Evolutionary conservation across 179 eudicot species (phyloP).

Genomic region (Pouteria campechiana): DNA sequence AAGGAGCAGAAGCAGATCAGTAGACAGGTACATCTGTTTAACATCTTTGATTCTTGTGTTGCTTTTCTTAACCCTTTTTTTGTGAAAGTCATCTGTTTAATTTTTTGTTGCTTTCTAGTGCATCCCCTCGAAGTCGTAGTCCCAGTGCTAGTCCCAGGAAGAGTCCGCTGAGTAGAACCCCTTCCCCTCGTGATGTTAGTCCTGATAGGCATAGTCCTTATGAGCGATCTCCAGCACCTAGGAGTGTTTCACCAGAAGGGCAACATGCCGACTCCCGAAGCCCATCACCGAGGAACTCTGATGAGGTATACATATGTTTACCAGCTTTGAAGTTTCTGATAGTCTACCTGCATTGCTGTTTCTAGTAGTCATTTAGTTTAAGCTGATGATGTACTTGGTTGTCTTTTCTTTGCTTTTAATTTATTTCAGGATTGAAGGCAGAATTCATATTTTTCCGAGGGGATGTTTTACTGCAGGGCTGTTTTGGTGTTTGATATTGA

Average conservation of each 20-base stretch:
- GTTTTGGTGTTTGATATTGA: constrained; percentile 5
- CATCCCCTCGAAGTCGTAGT: constrained; percentile 55
- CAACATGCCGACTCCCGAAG: constrained; percentile 55
- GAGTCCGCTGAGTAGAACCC: constrained; percentile 41
- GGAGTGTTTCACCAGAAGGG: constrained; percentile 51
- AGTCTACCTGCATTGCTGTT: too few species aligned
- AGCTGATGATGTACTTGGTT: neutral
- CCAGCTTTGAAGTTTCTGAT: neutral
- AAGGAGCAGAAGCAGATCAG: constrained; percentile 66
- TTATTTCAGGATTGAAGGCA: constrained; percentile 19
- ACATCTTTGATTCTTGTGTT: neutral
- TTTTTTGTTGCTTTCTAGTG: constrained; percentile 20
- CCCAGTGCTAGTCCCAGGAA: constrained; percentile 64
- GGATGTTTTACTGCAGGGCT: neutral
- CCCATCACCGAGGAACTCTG: constrained; percentile 63
- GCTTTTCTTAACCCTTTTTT: neutral
- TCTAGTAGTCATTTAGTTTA: neutral
- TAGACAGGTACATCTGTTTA: constrained; percentile 42
- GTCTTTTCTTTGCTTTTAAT: too few species aligned
- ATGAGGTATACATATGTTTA: constrained; percentile 21
- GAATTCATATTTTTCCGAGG: neutral
- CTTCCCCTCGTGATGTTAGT: constrained; percentile 46
- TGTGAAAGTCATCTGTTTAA: neutral
- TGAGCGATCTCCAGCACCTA: constrained; percentile 41
- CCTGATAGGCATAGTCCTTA: constrained; percentile 30